These are phyloP conservation scores for Coelastrella sp. DNA, from an alignment of 139 green algal species.

Conservation along the genomic window DNA sequence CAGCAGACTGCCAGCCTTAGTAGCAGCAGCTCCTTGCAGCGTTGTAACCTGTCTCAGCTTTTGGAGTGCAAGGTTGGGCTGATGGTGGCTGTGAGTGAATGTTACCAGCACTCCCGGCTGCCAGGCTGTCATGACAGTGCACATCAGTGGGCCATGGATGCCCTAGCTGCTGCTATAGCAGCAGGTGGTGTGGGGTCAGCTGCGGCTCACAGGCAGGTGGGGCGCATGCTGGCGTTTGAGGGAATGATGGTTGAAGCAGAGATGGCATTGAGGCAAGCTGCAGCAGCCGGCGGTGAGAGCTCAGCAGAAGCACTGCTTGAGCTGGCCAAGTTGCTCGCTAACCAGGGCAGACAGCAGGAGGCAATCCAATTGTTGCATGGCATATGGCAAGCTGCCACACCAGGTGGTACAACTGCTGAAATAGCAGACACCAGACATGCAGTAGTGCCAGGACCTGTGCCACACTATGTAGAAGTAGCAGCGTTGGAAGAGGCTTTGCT, in stretches of 20 bases:
- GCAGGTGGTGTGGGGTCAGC: constrained; percentile 1
- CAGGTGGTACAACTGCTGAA: background rate
- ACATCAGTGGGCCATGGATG: constrained; percentile 46
- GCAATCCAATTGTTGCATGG: constrained; percentile 18
- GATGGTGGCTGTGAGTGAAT: constrained; percentile 54
- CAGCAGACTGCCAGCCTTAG: background rate
- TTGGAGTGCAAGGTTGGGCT: constrained; percentile 44
- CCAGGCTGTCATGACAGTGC: background rate
- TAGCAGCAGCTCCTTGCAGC: background rate
- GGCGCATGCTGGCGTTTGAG: constrained; percentile 9
- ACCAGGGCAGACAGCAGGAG: constrained; percentile 9
- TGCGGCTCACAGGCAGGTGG: constrained; percentile 31
- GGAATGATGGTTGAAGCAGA: constrained; percentile 30
- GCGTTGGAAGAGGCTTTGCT: constrained; percentile 42
- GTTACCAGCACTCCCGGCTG: constrained; percentile 49
- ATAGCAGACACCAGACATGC: background rate
- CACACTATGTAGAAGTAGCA: background rate
- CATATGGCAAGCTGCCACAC: constrained; percentile 26
- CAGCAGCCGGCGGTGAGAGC: background rate
- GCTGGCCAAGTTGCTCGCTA: constrained; percentile 28
- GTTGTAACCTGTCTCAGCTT: constrained; percentile 4
- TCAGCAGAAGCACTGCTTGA: constrained; percentile 21
- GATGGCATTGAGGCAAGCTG: constrained; percentile 26
- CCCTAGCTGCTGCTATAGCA: constrained; percentile 6
- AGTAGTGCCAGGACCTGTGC: background rate